Percentiles rank a stretch among this genome's conserved stretches.
phyloP scores from a whole-genome alignment of 2,329 filamentous ascomycete species.

The Drechslerella dactyloides region DNA sequence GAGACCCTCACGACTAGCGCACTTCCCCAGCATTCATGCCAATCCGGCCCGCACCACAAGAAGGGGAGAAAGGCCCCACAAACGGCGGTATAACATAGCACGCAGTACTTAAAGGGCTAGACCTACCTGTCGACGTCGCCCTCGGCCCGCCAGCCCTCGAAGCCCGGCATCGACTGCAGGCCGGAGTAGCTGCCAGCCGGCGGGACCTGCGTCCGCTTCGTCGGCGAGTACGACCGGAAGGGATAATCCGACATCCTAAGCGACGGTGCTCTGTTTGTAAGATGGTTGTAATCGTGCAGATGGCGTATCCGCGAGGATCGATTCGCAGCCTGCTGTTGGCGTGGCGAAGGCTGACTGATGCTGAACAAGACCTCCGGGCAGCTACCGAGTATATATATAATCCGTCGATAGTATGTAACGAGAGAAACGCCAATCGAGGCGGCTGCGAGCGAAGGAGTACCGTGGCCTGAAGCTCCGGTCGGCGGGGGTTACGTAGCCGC shows the following conservation, averaged over 20 bases:
- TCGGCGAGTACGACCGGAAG: constrained; percentile 40
- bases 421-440: constrained; percentile 1
- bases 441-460: constrained; percentile 18
- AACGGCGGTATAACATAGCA: no score
- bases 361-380: constrained; percentile 1
- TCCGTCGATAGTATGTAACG: neutral
- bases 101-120: neutral
- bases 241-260: constrained; percentile 35
- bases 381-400: neutral
- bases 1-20: constrained; percentile 25
- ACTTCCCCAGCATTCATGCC: no score
- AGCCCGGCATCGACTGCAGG: constrained; percentile 31
- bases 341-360: neutral
- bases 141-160: constrained; percentile 34
- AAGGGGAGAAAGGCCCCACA: no score
- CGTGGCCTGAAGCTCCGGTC: constrained; percentile 26
- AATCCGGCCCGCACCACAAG: no score
- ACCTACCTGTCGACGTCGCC: constrained; percentile 21
- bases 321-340: neutral
- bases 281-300: neutral
- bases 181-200: neutral
- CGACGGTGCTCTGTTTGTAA: neutral
- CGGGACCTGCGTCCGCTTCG: constrained; percentile 28
- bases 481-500: constrained; percentile 37
- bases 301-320: neutral